A percentile compares a stretch with the other conserved stretches of the same genome.
phyloP scores from a whole-genome alignment of 805 yeast species.

The Pichia gijzeniarum region DNA sequence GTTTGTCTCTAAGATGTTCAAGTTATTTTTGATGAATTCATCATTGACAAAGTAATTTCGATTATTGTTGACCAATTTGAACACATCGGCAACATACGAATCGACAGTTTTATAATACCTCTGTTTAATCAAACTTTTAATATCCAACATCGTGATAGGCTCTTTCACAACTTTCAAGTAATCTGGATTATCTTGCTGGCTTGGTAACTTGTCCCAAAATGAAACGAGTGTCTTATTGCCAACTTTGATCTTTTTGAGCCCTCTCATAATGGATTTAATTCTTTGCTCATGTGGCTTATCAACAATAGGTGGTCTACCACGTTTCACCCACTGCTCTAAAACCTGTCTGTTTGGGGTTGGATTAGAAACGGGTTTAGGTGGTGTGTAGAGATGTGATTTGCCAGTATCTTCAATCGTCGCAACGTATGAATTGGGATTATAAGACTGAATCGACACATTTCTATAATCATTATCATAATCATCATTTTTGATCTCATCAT shows the following conservation, averaged over 20 bases:
- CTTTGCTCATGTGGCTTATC: constrained; percentile 90
- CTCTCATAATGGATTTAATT: constrained; percentile 79
- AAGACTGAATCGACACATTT: constrained; percentile 13
- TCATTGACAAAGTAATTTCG: constrained; percentile 56
- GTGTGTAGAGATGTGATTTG: constrained; percentile 23
- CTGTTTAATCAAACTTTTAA: constrained; percentile 77
- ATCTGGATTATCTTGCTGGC: constrained; percentile 45
- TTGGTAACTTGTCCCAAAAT: constrained; percentile 80
- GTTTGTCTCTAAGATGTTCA: constrained; percentile 54
- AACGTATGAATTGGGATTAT: constrained; percentile 25
- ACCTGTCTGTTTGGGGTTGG: constrained; percentile 20
- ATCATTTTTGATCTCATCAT: constrained; percentile 9
- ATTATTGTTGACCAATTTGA: constrained; percentile 66
- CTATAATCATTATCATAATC: constrained; percentile 13
- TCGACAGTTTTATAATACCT: constrained; percentile 75
- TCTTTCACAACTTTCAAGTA: constrained; percentile 48
- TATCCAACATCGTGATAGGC: constrained; percentile 65
- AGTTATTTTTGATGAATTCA: constrained; percentile 52
- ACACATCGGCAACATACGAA: constrained; percentile 69
- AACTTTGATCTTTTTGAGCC: constrained; percentile 63
- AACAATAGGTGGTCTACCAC: constrained; percentile 89
- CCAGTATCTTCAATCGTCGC: constrained; percentile 24
- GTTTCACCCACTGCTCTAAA: constrained; percentile 47
- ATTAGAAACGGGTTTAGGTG: constrained; percentile 21
- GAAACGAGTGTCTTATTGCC: constrained; percentile 39